Percentiles rank a stretch among this genome's conserved stretches.
Evolutionary conservation across 2,329 filamentous ascomycete genomes (phyloP).

Genomic region (Coniochaeta sp.): DNA sequence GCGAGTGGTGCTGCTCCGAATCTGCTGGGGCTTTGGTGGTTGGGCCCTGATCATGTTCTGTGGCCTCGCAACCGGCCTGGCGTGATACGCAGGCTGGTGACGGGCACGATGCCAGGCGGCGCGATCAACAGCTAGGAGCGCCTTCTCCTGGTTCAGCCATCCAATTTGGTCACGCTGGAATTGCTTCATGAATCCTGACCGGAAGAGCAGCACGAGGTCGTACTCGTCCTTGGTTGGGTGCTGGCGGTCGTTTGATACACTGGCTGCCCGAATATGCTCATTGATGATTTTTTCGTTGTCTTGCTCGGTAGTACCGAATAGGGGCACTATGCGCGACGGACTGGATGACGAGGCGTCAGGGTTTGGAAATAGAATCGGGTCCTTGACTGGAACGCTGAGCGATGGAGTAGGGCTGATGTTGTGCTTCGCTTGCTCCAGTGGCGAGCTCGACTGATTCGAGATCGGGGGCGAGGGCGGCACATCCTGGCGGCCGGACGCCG

Average conservation of each 20-base stretch:
- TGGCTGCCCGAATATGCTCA: not conserved
- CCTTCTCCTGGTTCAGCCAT: slow-evolving; percentile 45
- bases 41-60: slow-evolving; percentile 31
- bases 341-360: slow-evolving; percentile 32
- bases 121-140: slow-evolving; percentile 31
- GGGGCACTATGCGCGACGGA: slow-evolving; percentile 34
- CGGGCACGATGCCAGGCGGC: slow-evolving; percentile 24
- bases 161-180: slow-evolving; percentile 33
- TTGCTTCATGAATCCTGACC: slow-evolving; percentile 41
- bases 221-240: slow-evolving; percentile 37
- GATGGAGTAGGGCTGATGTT: slow-evolving; percentile 19
- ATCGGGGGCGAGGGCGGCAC: slow-evolving; percentile 50
- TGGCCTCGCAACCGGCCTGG: not conserved
- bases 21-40: slow-evolving; percentile 14
- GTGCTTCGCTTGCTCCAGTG: slow-evolving; percentile 16
- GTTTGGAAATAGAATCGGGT: slow-evolving; percentile 51
- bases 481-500: slow-evolving; percentile 22
- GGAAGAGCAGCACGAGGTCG: slow-evolving; percentile 43
- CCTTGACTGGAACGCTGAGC: slow-evolving; percentile 25
- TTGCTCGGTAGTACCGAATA: slow-evolving; percentile 33
- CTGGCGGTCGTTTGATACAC: not conserved
- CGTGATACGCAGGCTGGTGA: slow-evolving; percentile 24
- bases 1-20: slow-evolving; percentile 17
- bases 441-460: slow-evolving; percentile 32
- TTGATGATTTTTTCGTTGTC: not conserved